A percentile compares a stretch with the other conserved stretches of the same genome.
phyloP scores from a whole-genome alignment of 345 rosid species.

The Linum usitatissimum region DNA sequence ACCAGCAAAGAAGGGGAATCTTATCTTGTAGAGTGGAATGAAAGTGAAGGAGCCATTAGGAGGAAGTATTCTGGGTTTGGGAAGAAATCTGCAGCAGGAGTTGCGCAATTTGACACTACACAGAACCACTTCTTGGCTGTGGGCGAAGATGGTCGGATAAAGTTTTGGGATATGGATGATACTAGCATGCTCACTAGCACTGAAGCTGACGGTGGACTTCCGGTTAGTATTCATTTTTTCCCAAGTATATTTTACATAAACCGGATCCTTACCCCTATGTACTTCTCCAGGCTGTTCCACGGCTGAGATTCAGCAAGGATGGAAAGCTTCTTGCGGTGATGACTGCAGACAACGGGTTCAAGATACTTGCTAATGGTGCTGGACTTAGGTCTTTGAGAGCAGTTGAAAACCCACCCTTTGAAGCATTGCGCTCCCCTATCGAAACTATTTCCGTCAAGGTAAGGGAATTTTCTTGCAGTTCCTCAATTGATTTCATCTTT shows the following conservation, averaged over 20 bases:
- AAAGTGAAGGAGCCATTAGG: conserved; percentile 82
- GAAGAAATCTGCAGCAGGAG: conserved; percentile 46
- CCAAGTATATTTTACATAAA: background rate
- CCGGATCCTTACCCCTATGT: conserved; percentile 7
- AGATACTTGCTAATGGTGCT: conserved; percentile 66
- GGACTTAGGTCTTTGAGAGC: conserved; percentile 59
- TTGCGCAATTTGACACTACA: conserved; percentile 74
- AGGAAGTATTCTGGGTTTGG: conserved; percentile 58
- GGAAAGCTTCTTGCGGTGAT: conserved; percentile 86
- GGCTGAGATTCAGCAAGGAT: conserved; percentile 73
- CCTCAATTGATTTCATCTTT: conserved; percentile 5
- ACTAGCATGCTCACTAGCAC: conserved; percentile 39
- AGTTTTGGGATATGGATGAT: conserved; percentile 92
- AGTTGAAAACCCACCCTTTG: conserved; percentile 49
- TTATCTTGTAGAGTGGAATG: conserved; percentile 85
- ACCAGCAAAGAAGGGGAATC: conserved; percentile 85
- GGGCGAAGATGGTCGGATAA: conserved; percentile 77
- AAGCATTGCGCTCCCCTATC: conserved; percentile 49
- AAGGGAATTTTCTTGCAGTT: conserved; percentile 5
- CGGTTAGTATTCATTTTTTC: conserved; percentile 36
- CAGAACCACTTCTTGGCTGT: conserved; percentile 83
- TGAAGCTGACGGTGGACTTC: conserved; percentile 82
- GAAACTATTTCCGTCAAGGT: conserved; percentile 57
- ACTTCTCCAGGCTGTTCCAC: conserved; percentile 52
- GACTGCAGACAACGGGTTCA: conserved; percentile 80